Conservation (phyloP, 2,329 filamentous ascomycete genomes). For the Calonectria pseudoreteaudii region DNA sequence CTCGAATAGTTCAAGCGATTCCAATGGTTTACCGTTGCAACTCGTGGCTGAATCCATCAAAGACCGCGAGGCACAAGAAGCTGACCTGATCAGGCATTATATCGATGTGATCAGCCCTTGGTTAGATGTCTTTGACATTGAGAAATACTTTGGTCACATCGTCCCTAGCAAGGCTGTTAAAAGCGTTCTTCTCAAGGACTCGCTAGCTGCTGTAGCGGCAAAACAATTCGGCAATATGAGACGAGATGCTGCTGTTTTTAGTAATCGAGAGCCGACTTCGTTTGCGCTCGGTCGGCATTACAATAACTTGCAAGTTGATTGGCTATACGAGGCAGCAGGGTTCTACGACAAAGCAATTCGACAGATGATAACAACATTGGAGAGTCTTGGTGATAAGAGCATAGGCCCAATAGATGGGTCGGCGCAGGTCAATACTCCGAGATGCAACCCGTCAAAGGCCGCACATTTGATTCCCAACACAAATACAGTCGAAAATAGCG, state of each 20-base stretch:
- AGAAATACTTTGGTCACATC: slow-evolving; percentile 11
- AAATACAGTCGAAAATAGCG: neutral
- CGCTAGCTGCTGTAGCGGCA: neutral
- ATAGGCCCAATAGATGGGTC: neutral
- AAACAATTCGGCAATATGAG: slow-evolving; percentile 4
- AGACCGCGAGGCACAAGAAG: neutral
- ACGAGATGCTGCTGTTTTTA: neutral
- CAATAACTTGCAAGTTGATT: neutral
- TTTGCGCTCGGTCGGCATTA: neutral
- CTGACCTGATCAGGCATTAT: neutral
- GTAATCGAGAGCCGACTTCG: neutral
- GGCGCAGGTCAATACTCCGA: neutral
- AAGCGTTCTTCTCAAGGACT: slow-evolving; percentile 7
- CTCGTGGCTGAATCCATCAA: slow-evolving; percentile 1
- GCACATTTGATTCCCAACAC: neutral
- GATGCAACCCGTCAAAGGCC: neutral
- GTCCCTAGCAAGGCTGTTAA: neutral
- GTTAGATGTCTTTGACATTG: slow-evolving; percentile 10
- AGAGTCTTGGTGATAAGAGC: neutral
- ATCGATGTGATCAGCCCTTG: slow-evolving; percentile 3
- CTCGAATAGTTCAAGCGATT: neutral
- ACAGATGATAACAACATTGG: slow-evolving; percentile 1
- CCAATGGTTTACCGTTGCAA: neutral
- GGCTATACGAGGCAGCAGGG: slow-evolving; percentile 4
- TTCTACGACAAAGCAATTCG: slow-evolving; percentile 16